Base-by-base conservation (phyloP, 129 eudicot species). In the Lonicera japonica region DNA sequence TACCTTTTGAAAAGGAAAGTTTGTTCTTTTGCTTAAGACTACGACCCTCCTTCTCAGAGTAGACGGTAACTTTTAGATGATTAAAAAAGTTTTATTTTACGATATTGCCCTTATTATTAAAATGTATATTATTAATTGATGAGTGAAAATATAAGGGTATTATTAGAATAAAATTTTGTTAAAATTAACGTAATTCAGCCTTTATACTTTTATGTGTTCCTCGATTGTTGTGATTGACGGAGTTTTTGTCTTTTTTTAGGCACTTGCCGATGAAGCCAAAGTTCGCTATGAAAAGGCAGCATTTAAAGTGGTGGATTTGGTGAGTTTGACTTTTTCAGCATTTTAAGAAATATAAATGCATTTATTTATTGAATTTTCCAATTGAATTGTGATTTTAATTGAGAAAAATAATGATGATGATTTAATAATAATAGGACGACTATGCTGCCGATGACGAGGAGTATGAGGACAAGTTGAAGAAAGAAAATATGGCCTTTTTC, bases 371-470 rank as follows among this genome's bases (percentile, higher is more conserved):
- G 14, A 43, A n/a, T 43, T 43, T 4, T 14, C 2, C 50, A 43
- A n/a, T 43, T 43, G 50, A 29, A 29, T 29, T 29, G 25, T 62
- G 1, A 62, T 48, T 68, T 15, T 75, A 29, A 14, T 43, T 43
- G 13, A 11, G 50, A 43, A n/a, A 24, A 21, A 8, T 50, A 21
- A 0, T 24, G 13, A 5, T 64, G 21, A n/a, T n/a, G n/a, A n/a
- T n/a, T n/a, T n/a, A n/a, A n/a, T n/a, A n/a, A n/a, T 18, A 8
- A 56, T 70, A 92, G 99, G 99, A 92, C 80, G 99, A 88, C 76
- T 92, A 92, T 74, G 99, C 96, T 15, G 89, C 86, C 16, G 96
- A 92, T 61, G 99, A 88, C 65, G 99, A 88, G 1, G 91, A 87
- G 54, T 92, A 92, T 59, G 92, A 92, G 71, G 78, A 71, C 68